phyloP scores from a whole-genome alignment of 2,329 filamentous ascomycete species.

The Cordyceps farinosa region DNA sequence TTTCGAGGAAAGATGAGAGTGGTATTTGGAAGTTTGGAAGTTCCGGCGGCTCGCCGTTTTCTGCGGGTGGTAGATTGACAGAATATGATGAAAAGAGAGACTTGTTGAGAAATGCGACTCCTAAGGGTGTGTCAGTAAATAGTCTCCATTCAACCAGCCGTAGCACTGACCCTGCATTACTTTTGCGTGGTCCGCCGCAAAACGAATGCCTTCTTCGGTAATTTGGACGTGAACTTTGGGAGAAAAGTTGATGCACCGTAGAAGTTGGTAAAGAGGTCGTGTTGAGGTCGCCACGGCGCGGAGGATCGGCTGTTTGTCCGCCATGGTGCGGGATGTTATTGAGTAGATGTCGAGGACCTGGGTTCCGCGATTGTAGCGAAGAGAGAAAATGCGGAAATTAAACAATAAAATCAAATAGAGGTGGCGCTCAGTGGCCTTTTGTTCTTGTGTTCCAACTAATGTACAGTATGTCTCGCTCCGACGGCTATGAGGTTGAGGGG shows the following conservation, averaged over 20 bases:
- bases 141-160: not conserved
- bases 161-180: constrained; percentile 74
- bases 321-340: constrained; percentile 25
- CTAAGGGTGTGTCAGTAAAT: constrained; percentile 24
- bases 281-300: constrained; percentile 75
- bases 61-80: constrained; percentile 50
- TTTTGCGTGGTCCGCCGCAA: constrained; percentile 81
- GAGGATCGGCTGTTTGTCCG: constrained; percentile 54
- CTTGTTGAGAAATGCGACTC: constrained; percentile 76
- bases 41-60: constrained; percentile 38
- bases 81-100: constrained; percentile 82
- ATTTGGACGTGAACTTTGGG: constrained; percentile 66
- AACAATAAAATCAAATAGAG: constrained; percentile 22
- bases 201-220: constrained; percentile 77
- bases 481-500: constrained; percentile 34
- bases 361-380: constrained; percentile 21
- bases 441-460: constrained; percentile 35
- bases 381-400: constrained; percentile 15
- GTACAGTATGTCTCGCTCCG: constrained; percentile 32
- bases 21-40: constrained; percentile 81
- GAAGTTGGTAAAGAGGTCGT: constrained; percentile 65
- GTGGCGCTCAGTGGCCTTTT: constrained; percentile 30
- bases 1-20: constrained; percentile 82
- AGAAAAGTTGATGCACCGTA: constrained; percentile 57
- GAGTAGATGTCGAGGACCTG: constrained; percentile 15